Conservation (phyloP, 2,329 filamentous ascomycete genomes). For the Gnomoniopsis sp. region DNA sequence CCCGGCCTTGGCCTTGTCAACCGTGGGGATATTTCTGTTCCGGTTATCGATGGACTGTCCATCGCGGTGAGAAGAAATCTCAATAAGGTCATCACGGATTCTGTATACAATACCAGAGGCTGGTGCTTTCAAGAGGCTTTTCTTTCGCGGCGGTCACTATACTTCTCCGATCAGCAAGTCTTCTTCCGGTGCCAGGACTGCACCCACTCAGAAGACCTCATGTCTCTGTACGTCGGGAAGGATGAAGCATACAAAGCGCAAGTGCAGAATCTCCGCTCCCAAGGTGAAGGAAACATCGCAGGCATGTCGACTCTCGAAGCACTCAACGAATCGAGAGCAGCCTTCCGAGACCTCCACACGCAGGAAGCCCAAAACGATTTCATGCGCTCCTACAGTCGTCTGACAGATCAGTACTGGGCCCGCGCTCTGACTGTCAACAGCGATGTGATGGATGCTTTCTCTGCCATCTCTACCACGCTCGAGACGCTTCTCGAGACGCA, state of each 20-base stretch:
- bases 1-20: background rate
- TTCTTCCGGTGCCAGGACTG: background rate
- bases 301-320: background rate
- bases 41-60: background rate
- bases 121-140: slow-evolving; percentile 1
- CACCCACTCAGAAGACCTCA: background rate
- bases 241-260: background rate
- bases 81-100: background rate
- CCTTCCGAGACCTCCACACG: background rate
- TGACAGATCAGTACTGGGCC: background rate
- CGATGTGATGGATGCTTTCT: background rate
- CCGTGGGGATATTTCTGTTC: background rate
- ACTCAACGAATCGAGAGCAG: background rate
- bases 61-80: background rate
- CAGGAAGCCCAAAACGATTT: background rate
- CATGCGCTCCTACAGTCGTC: background rate
- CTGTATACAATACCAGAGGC: background rate
- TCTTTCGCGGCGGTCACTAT: background rate
- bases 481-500: background rate
- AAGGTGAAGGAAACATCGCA: background rate
- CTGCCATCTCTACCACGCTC: background rate
- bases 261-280: background rate
- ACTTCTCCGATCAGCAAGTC: background rate
- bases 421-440: background rate
- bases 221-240: background rate